phyloP scores from a whole-genome alignment of 1,139 yeast genomes.

The Yamadazyma siamensis region DNA sequence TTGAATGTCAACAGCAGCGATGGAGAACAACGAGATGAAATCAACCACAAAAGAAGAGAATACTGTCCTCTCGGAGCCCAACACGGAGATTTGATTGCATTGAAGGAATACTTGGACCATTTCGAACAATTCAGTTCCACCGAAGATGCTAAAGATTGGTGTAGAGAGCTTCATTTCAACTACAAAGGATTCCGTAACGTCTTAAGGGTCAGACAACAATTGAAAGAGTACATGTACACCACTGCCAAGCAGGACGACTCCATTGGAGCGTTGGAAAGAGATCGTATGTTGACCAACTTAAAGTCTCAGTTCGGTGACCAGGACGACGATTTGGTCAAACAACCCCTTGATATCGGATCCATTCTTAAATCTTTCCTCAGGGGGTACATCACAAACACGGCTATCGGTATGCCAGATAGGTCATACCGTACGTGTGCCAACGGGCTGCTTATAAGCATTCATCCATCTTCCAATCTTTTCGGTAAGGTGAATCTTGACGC shows the following conservation, averaged over 20 bases:
- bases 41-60: constrained; percentile 57
- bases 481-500: constrained; percentile 78
- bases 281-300: constrained; percentile 24
- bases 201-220: constrained; percentile 68
- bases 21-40: constrained; percentile 79
- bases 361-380: constrained; percentile 74
- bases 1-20: constrained; percentile 60
- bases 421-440: constrained; percentile 81
- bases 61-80: constrained; percentile 66
- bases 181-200: constrained; percentile 81
- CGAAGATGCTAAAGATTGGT: constrained; percentile 70
- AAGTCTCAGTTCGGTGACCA: constrained; percentile 24
- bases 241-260: constrained; percentile 40
- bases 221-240: constrained; percentile 64
- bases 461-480: constrained; percentile 87
- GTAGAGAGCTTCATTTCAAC: constrained; percentile 72
- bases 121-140: constrained; percentile 46
- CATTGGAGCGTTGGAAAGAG: constrained; percentile 24
- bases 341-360: constrained; percentile 50
- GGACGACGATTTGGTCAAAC: constrained; percentile 21
- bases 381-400: constrained; percentile 84
- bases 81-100: constrained; percentile 79
- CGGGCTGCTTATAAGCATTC: constrained; percentile 81
- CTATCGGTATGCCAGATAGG: constrained; percentile 93
- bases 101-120: constrained; percentile 72